Percentiles rank a stretch among this genome's conserved stretches.
Conservation (phyloP, 139 green algal species). For the Nannochloris sp. region DNA sequence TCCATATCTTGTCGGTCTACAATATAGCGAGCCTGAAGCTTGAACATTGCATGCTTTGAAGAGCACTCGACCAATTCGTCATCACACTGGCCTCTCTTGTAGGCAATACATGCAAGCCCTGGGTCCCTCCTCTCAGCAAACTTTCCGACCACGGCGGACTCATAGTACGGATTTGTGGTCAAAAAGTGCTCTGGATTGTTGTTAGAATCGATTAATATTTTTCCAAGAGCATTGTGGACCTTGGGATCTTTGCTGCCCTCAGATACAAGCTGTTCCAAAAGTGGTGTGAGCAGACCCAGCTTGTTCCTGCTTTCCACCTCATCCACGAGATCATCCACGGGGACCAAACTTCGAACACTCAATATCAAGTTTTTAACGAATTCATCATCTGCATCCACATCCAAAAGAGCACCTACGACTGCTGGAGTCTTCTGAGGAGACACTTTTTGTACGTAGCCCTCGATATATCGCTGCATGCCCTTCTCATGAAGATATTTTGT, state of each 20-base stretch:
- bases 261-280: slow-evolving; percentile 96
- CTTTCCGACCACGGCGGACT: slow-evolving; percentile 69
- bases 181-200: slow-evolving; percentile 99
- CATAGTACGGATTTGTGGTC: slow-evolving; percentile 98
- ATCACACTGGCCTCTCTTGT: slow-evolving; percentile 95
- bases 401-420: slow-evolving; percentile 93
- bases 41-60: slow-evolving; percentile 96
- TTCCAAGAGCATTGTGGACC: slow-evolving; percentile 98
- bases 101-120: slow-evolving; percentile 89
- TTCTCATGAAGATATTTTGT: slow-evolving; percentile 88
- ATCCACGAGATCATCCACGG: slow-evolving; percentile 67
- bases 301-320: slow-evolving; percentile 70
- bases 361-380: slow-evolving; percentile 98
- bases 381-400: slow-evolving; percentile 86
- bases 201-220: slow-evolving; percentile 99
- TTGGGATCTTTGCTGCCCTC: slow-evolving; percentile 85
- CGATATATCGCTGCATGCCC: slow-evolving; percentile 93
- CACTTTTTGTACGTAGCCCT: slow-evolving; percentile 99
- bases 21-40: slow-evolving; percentile 92
- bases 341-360: slow-evolving; percentile 83
- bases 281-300: slow-evolving; percentile 90
- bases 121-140: slow-evolving; percentile 98
- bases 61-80: slow-evolving; percentile 93
- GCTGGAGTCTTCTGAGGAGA: slow-evolving; percentile 51
- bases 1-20: slow-evolving; percentile 85